Evolutionary conservation across 768 basidiomycete species (phyloP), one percentile per base, ranked within the genome.

Genomic region (Lanmaoa pseudosensibilis): DNA sequence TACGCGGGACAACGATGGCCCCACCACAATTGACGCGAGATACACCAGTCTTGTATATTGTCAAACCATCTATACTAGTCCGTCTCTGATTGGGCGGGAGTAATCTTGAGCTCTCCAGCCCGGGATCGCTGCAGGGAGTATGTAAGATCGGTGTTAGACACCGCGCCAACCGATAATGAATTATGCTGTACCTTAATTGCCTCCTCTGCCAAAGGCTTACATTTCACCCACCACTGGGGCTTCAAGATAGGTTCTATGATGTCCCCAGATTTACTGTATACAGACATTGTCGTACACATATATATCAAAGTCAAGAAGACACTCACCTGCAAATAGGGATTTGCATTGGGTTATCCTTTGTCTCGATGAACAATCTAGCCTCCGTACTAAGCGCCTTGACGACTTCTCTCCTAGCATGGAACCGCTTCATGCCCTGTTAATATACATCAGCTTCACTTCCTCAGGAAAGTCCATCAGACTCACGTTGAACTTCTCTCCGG

Each of bases 1-100:
- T 97, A 98, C 0, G 94, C 97, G 3, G 97, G 97, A 69, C 87
- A 89, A 54, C 97, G 85, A 69, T 98, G 96, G 32, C 97, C 96
- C 96, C 96, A 98, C 97, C 97, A 99, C 18, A 98, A 81, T 69
- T 99, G 97, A 52, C 97, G 90, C 2, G 97, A 98, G 66, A 98
- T 88, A 75, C 97, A 99, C 97, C 97, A 99, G 69, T 98, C 97
- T 73, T 98, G 94, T 57, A 97, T 93, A 62, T 82, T 84, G 61
- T 94, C 92, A 36, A 98, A 76, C 96, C 97, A 98, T 55, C 92
- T 83, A 70, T 90, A 94, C 95, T 94, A 98, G 39, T 99, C 96
- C 43, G 81, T 84, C 66, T 97, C 96, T 10, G 90, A 94, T 49
- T 83, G 80, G 64, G 91, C 90, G 2, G 97, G 97, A 9, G 79